Base-by-base conservation (phyloP, 441 rosid genomes). In the Euphorbia corollata region DNA sequence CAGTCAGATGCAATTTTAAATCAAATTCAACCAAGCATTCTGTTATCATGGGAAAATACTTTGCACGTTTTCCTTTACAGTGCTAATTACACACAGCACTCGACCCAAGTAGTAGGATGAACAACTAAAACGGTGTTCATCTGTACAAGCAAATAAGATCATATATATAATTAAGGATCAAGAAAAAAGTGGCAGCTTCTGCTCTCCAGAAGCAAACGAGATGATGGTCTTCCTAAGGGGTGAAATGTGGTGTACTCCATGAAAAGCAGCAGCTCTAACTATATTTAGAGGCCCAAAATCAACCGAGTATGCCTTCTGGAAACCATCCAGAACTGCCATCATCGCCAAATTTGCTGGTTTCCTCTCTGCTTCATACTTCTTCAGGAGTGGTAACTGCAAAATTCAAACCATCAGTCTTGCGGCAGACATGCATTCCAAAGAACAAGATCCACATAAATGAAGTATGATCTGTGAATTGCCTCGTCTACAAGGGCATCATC, bases 261-360 rank as follows among this genome's bases (percentile, higher is more conserved):
- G 85, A 67, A 94, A 86, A 0, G 92, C 97, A 36, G 96, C 89
- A 18, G 97, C 97, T 71, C 99, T 82, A 56, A 91, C 24, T 34
- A 86, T 67, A 74, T 93, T 93, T 50, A 93, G 72, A 16, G 96
- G 97, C 60, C 96, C 96, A 5, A 91, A 86, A 70, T 94, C 90
- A 32, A 91, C 82, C 0, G 96, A 74, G 68, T 91, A 91, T 41
- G 87, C 86, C 84, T 88, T 94, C 80, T 94, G 99, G 74, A 89
- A 80, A 23, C 96, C 96, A 48, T 94, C 99, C 57, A 94, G 81
- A 32, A 89, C 77, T 11, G 94, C 96, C 93, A 91, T 89, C 99
- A 94, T 94, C 43, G 84, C 72, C 11, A 89, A 34, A 63, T 94
- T 91, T 53, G 89, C 85, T 12, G 90, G 88, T 71, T 89, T 94